phyloP scores from a whole-genome alignment of 805 yeast species.

The Maudiozyma turicensis region DNA sequence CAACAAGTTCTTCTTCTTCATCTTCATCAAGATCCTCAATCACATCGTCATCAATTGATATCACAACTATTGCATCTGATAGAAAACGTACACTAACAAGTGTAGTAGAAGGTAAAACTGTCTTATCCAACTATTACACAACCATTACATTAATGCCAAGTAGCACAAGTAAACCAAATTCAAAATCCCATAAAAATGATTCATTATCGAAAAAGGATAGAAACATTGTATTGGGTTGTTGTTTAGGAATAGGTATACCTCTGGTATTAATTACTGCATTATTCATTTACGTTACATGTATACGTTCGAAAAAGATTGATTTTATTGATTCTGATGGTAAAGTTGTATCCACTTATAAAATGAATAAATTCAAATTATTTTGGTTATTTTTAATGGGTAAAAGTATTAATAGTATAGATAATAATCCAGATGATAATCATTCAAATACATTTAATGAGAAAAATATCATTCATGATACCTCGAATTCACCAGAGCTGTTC shows the following conservation, averaged over 20 bases:
- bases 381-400: constrained; percentile 26
- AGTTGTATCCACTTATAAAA: constrained; percentile 28
- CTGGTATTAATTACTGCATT: constrained; percentile 26
- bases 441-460: constrained; percentile 2
- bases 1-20: neutral
- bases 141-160: constrained; percentile 26
- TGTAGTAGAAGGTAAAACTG: constrained; percentile 27
- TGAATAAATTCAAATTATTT: constrained; percentile 24
- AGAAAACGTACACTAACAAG: constrained; percentile 18
- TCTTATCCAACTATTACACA: constrained; percentile 25
- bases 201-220: constrained; percentile 43
- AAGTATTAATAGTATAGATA: constrained; percentile 1
- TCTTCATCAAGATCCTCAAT: neutral
- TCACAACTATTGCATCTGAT: constrained; percentile 1
- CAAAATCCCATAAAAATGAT: constrained; percentile 25
- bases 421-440: neutral
- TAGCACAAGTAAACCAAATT: constrained; percentile 16
- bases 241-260: constrained; percentile 65
- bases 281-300: constrained; percentile 23
- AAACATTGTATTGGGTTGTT: constrained; percentile 56
- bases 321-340: constrained; percentile 31
- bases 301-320: constrained; percentile 24
- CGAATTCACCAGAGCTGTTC: neutral
- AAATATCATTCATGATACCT: neutral
- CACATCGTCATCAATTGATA: neutral